These are phyloP conservation scores for Candida schatavii DNA, from an alignment of 805 yeast species.

Conservation along the genomic window DNA sequence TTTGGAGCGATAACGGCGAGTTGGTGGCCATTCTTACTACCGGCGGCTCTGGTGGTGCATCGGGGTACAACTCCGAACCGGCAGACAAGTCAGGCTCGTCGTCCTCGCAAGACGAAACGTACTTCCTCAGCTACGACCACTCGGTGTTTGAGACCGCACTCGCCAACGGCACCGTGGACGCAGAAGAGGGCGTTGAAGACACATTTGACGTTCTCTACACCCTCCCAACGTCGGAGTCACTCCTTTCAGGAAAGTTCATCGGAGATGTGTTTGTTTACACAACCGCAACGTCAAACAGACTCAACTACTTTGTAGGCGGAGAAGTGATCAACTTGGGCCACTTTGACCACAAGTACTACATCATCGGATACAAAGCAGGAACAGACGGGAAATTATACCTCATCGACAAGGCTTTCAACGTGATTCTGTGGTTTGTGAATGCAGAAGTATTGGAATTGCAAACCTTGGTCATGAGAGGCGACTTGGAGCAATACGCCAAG, in stretches of 20 bases:
- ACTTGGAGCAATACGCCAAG: conserved; percentile 62
- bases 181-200: conserved; percentile 86
- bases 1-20: conserved; percentile 95
- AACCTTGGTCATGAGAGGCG: conserved; percentile 93
- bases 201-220: conserved; percentile 84
- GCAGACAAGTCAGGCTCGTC: conserved; percentile 17
- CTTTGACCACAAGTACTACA: conserved; percentile 81
- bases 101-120: conserved; percentile 55
- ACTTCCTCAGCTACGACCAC: conserved; percentile 71
- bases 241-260: conserved; percentile 90
- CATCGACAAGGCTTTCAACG: conserved; percentile 85
- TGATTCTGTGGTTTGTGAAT: conserved; percentile 77
- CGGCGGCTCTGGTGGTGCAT: conserved; percentile 21
- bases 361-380: conserved; percentile 80
- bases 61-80: conserved; percentile 16
- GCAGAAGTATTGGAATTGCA: conserved; percentile 90
- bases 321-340: conserved; percentile 89
- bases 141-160: conserved; percentile 64
- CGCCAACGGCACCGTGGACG: conserved; percentile 54
- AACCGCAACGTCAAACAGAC: conserved; percentile 72
- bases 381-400: conserved; percentile 88
- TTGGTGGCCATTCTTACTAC: conserved; percentile 65
- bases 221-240: conserved; percentile 61
- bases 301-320: conserved; percentile 94
- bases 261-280: conserved; percentile 96